Conservation (phyloP, 106 monocot genomes). For the Dendrobium catenatum region DNA sequence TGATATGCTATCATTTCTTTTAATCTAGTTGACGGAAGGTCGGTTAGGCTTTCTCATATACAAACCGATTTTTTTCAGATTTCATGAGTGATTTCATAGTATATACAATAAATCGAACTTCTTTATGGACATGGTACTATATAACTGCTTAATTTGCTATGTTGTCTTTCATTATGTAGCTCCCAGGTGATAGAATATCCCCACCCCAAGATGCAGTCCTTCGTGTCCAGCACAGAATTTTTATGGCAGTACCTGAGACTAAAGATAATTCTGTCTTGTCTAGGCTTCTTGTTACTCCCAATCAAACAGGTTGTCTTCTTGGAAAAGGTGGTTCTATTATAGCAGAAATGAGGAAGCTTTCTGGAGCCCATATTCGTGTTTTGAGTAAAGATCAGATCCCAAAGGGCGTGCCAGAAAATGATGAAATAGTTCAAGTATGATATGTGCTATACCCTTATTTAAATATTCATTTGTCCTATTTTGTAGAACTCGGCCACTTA, state of each 20-base stretch:
- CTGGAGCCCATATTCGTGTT: constrained; percentile 79
- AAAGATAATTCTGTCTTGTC: constrained; percentile 29
- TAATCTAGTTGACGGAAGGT: background rate
- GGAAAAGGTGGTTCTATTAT: constrained; percentile 87
- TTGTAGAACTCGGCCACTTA: background rate
- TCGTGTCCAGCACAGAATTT: constrained; percentile 63
- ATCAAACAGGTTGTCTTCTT: constrained; percentile 85
- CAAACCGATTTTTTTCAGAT: background rate
- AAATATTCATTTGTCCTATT: background rate
- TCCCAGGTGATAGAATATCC: constrained; percentile 66
- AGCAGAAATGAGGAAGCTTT: constrained; percentile 86
- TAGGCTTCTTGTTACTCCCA: constrained; percentile 54
- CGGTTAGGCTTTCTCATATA: background rate
- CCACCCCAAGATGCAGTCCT: constrained; percentile 77
- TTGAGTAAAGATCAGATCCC: constrained; percentile 61
- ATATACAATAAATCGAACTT: background rate
- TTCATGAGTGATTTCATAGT: background rate
- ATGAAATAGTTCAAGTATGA: constrained; percentile 76
- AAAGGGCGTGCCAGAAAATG: constrained; percentile 46
- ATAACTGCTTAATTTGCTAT: background rate
- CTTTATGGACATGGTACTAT: background rate
- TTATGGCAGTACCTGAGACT: constrained; percentile 35
- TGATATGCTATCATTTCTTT: background rate
- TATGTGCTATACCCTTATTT: background rate
- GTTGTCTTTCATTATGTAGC: constrained; percentile 20